Percentiles rank a stretch among this genome's conserved stretches.
phyloP scores from a whole-genome alignment of 2,329 filamentous ascomycete genomes.

The Sarocladium oryzae region DNA sequence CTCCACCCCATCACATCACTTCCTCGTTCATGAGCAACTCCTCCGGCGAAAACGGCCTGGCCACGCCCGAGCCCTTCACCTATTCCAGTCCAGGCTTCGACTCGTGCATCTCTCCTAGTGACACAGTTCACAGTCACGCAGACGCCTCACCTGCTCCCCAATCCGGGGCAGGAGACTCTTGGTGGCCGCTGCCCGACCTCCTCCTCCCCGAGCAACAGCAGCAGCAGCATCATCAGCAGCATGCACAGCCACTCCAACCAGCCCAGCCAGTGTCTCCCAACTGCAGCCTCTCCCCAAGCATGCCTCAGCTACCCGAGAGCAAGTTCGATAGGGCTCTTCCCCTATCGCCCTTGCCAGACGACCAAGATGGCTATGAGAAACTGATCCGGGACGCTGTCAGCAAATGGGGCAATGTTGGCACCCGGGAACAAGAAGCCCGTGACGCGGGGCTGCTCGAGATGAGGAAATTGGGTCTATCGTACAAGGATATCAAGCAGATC shows the following conservation, averaged over 20 bases:
- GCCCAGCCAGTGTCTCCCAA: neutral
- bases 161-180: neutral
- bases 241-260: neutral
- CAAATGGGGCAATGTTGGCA: neutral
- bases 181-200: neutral
- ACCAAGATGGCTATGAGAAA: neutral
- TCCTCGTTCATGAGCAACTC: neutral
- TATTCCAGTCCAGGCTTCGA: neutral
- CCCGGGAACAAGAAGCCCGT: neutral
- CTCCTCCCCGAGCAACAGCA: neutral
- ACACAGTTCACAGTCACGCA: neutral
- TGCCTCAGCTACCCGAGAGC: neutral
- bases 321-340: neutral
- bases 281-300: neutral
- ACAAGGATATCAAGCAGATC: slow-evolving; percentile 52
- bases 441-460: neutral
- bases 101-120: neutral
- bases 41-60: no score
- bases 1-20: neutral
- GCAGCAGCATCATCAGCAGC: neutral
- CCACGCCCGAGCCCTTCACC: no score
- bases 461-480: slow-evolving; percentile 45
- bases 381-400: neutral
- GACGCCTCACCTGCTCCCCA: neutral
- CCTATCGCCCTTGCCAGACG: neutral